Percentiles rank a stretch among this genome's conserved stretches.
These are phyloP conservation scores for Ceratocystis cacaofunesta DNA, from an alignment of 2,329 filamentous ascomycete genomes.

Conservation along the genomic window DNA sequence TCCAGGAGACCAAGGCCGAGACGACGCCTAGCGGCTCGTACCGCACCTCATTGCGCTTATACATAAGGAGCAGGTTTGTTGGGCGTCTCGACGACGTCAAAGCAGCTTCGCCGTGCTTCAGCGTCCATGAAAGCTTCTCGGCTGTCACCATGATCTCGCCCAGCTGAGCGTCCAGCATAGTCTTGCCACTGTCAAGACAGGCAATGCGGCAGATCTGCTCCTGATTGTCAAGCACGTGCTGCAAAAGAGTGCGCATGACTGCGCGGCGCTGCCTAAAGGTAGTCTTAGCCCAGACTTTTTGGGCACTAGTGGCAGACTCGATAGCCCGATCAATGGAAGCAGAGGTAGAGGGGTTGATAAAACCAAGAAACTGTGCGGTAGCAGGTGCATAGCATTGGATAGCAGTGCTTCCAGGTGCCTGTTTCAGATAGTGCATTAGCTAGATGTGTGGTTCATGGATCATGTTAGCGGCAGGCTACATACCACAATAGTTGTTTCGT, in stretches of 20 bases:
- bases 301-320: conserved; percentile 56
- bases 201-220: conserved; percentile 72
- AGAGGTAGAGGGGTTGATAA: conserved; percentile 60
- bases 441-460: neutral
- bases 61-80: conserved; percentile 85
- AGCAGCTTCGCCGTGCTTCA: conserved; percentile 75
- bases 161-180: conserved; percentile 81
- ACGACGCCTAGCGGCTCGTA: conserved; percentile 93
- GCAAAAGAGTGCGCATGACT: conserved; percentile 68
- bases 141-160: conserved; percentile 89
- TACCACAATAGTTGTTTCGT: conserved; percentile 47
- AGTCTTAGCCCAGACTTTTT: conserved; percentile 62
- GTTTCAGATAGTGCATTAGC: neutral
- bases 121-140: conserved; percentile 90
- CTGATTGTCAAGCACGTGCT: conserved; percentile 76
- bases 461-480: neutral
- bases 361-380: conserved; percentile 69
- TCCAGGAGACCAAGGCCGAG: conserved; percentile 88
- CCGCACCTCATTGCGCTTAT: conserved; percentile 79
- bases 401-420: conserved; percentile 47
- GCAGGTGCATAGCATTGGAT: conserved; percentile 83
- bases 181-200: conserved; percentile 89
- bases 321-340: conserved; percentile 69
- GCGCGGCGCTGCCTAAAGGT: conserved; percentile 61
- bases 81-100: conserved; percentile 57